phyloP scores from a whole-genome alignment of 129 eudicot species.

The Kitagawia praeruptora region DNA sequence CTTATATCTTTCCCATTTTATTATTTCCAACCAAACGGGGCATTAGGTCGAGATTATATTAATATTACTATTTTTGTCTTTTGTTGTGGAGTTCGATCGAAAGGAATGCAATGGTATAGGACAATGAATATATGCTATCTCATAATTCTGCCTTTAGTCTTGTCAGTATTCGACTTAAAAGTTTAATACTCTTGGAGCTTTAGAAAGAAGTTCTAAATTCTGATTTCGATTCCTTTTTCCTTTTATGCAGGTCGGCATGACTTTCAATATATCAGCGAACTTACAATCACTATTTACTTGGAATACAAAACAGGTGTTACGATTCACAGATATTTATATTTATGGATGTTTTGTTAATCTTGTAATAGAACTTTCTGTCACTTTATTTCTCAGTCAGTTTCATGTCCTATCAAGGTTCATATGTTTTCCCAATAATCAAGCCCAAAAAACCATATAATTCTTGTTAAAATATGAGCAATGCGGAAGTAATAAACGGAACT shows the following conservation, averaged over 20 bases:
- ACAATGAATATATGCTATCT: background rate
- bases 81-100: background rate
- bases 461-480: too few species aligned
- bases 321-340: background rate
- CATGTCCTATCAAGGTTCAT: background rate
- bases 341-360: background rate
- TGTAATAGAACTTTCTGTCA: background rate
- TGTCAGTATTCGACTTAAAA: background rate
- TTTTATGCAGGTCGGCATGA: constrained; percentile 69
- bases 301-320: constrained; percentile 89
- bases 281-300: constrained; percentile 85
- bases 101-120: background rate
- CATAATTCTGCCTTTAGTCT: background rate
- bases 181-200: background rate
- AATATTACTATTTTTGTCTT: background rate
- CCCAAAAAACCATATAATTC: background rate
- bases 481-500: too few species aligned
- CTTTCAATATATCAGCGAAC: constrained; percentile 72
- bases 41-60: background rate
- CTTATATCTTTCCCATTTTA: background rate
- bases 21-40: background rate
- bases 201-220: background rate
- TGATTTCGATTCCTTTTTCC: background rate
- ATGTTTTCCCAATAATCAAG: background rate
- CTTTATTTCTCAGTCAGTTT: background rate